Base-by-base conservation (phyloP, 2,329 filamentous ascomycete genomes). In the Aspergillus arachidicola region DNA sequence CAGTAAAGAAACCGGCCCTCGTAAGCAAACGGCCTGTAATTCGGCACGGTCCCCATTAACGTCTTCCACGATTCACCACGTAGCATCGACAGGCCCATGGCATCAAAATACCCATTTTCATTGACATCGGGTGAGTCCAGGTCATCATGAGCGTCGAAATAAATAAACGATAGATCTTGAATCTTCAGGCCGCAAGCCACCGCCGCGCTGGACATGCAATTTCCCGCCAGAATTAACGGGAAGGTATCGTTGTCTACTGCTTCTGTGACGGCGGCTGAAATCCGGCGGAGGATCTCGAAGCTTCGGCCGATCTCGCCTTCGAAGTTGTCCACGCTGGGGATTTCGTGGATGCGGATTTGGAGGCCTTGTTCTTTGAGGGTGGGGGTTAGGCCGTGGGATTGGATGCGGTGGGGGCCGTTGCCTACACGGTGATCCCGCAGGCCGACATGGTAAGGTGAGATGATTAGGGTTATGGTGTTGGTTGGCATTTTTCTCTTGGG, bases 81-180 rank as follows among this genome's bases (percentile, higher is more conserved):
- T 50, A 79, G 61, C 77, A 79, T 79, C 3, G 76, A 75, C 4
- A 77, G 62, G 0, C 70, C 76, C 74, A 78, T 78, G 0, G 73
- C 73, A 59, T 79, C 78, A 6, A 80, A 69, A 45, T 79, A 79
- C 1, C 77, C 78, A 57, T 75, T 78, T 12, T 70, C 65, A 6
- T 76, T 71, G 30, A 75, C 75, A 26, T 74, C 72, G 0, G 77
- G 77, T 0, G 73, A 76, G 51, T 79, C 75, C 55, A 79, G 73
- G 60, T 82, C 79, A 57, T 81, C 79, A 53, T 82, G 80, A 3
- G 79, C 80, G 54, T 82, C 80, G 56, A 82, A 80, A 70, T 79
- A 82, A 12, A 81, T 68, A 45, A 76, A 79, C 0, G 68, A 68
- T 2, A 78, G 67, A 16, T 72, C 68, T 6, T 61, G 38, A n/a